Evolutionary conservation across 179 eudicot species (phyloP).

Genomic region (Nepenthes alata): DNA sequence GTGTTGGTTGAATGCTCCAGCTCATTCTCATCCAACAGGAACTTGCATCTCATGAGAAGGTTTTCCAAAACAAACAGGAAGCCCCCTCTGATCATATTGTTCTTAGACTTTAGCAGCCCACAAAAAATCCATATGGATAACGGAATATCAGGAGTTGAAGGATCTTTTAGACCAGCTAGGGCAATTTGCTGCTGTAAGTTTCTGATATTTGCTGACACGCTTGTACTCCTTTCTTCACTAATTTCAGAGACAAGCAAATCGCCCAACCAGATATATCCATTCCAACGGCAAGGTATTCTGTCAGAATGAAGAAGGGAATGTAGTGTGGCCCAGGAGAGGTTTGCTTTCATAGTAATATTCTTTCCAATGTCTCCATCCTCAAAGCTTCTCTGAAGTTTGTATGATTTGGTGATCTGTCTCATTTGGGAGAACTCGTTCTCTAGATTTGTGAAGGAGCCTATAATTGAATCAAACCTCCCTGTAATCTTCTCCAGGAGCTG

Average conservation of each 20-base stretch:
- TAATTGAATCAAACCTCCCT: conserved; percentile 60
- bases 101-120: conserved; percentile 84
- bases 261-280: conserved; percentile 93
- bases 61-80: conserved; percentile 81
- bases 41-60: conserved; percentile 92
- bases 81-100: conserved; percentile 73
- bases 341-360: conserved; percentile 39
- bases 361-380: conserved; percentile 36
- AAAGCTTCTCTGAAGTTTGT: conserved; percentile 44
- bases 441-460: conserved; percentile 71
- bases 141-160: conserved; percentile 54
- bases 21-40: conserved; percentile 71
- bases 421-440: conserved; percentile 66
- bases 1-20: conserved; percentile 27
- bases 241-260: conserved; percentile 82
- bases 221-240: conserved; percentile 43
- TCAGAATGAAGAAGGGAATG: conserved; percentile 99
- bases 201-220: conserved; percentile 48
- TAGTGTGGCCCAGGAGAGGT: conserved; percentile 80
- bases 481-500: conserved; percentile 81
- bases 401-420: conserved; percentile 66
- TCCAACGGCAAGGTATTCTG: conserved; percentile 61
- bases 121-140: conserved; percentile 85
- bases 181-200: conserved; percentile 61
- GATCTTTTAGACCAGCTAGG: conserved; percentile 63